Conservation (phyloP, 2,329 filamentous ascomycete genomes). For the Trichophyton rubrum region DNA sequence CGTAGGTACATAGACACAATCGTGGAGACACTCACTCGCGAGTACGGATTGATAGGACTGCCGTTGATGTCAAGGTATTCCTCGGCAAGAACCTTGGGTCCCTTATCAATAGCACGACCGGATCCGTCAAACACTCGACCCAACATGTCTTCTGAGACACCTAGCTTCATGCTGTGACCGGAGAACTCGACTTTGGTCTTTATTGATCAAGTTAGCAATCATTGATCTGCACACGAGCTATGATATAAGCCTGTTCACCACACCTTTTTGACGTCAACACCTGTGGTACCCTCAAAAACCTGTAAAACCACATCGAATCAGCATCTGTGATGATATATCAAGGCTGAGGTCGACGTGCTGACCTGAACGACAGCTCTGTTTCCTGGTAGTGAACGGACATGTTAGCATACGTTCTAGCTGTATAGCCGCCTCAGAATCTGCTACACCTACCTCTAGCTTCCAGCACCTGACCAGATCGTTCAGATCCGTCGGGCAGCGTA, state of each 20-base stretch:
- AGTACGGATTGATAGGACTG: constrained; percentile 96
- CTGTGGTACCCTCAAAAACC: constrained; percentile 94
- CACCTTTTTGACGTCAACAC: constrained; percentile 98
- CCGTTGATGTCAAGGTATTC: constrained; percentile 99
- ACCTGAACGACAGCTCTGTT: constrained; percentile 93
- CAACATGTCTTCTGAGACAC: constrained; percentile 98
- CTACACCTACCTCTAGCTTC: constrained; percentile 73
- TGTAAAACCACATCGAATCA: constrained; percentile 39
- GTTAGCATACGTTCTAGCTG: not conserved
- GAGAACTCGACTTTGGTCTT: constrained; percentile 96
- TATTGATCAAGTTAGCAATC: constrained; percentile 17
- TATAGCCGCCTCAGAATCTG: not conserved
- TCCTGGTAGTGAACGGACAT: constrained; percentile 41
- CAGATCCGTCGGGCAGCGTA: constrained; percentile 87
- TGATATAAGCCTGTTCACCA: constrained; percentile 11
- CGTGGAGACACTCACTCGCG: constrained; percentile 52
- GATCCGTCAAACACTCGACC: constrained; percentile 98
- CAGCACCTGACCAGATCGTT: constrained; percentile 87
- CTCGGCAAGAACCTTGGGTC: constrained; percentile 92
- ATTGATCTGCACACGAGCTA: not conserved
- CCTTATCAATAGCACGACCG: constrained; percentile 95
- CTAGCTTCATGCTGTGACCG: constrained; percentile 92
- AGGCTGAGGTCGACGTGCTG: constrained; percentile 18
- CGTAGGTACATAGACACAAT: too few relatives aligned
- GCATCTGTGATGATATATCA: not conserved